Evolutionary conservation across 164 flowering plant genomes (phyloP).

Genomic region (Magnolia officinalis): DNA sequence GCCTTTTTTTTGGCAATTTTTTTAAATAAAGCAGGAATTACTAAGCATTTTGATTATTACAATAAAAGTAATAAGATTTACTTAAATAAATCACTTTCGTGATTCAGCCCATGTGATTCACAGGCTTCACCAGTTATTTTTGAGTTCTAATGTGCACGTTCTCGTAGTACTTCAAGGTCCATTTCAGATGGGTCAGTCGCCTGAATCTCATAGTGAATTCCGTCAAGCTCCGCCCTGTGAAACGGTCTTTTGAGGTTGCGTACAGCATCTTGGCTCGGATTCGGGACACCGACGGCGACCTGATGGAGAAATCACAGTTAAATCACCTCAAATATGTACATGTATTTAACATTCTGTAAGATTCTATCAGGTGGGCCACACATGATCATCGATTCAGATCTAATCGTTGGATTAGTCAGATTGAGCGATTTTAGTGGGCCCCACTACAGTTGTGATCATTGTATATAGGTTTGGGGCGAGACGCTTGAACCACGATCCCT

Average conservation of each 20-base stretch:
- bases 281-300: conserved; percentile 65
- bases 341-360: no score
- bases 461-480: no score
- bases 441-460: no score
- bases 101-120: background rate
- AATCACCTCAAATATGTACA: no score
- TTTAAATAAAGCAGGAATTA: background rate
- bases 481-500: no score
- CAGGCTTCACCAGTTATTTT: background rate
- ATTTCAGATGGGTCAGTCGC: conserved; percentile 85
- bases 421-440: no score
- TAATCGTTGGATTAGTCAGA: no score
- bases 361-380: no score
- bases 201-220: conserved; percentile 77
- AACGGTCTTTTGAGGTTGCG: conserved; percentile 71
- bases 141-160: conserved; percentile 38
- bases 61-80: background rate
- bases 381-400: no score
- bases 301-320: conserved; percentile 13
- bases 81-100: background rate
- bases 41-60: background rate
- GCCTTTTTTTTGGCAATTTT: background rate
- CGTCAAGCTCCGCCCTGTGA: conserved; percentile 67
- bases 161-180: conserved; percentile 68
- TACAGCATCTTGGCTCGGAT: conserved; percentile 81